These are phyloP conservation scores for Alternaria triticina DNA, from an alignment of 2,329 filamentous ascomycete genomes.

Conservation along the genomic window DNA sequence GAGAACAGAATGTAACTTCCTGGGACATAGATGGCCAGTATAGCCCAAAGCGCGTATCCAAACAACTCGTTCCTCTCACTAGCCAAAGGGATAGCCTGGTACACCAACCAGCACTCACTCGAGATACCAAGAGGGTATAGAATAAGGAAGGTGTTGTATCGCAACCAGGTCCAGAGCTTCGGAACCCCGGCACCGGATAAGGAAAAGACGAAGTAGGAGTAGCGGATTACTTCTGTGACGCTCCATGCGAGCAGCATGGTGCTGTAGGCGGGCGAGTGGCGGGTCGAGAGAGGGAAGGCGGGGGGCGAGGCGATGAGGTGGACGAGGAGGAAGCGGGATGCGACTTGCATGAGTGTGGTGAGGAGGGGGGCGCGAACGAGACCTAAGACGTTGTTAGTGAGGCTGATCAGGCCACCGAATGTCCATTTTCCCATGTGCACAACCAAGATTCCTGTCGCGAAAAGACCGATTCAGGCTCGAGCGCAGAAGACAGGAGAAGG, in stretches of 20 bases:
- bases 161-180: constrained; percentile 73
- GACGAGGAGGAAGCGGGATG: constrained; percentile 84
- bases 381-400: constrained; percentile 55
- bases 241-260: constrained; percentile 88
- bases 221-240: constrained; percentile 89
- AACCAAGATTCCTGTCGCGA: no score
- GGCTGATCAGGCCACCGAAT: no score
- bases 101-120: constrained; percentile 85
- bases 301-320: constrained; percentile 76
- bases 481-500: no score
- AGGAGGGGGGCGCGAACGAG: constrained; percentile 83
- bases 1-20: constrained; percentile 85
- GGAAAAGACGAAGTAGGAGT: constrained; percentile 85
- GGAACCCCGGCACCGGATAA: constrained; percentile 67
- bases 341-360: constrained; percentile 90
- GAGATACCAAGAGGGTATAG: constrained; percentile 91
- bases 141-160: constrained; percentile 90
- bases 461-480: no score
- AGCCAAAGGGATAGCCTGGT: constrained; percentile 69
- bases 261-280: constrained; percentile 67
- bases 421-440: no score
- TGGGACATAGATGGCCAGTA: constrained; percentile 79
- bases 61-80: constrained; percentile 57
- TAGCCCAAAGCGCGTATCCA: constrained; percentile 66
- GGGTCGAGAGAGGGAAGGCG: constrained; percentile 69